Evolutionary conservation across 495 filamentous ascomycete species (phyloP), one percentile per base, ranked within the genome.

Genomic region (Penicillium steckii): DNA sequence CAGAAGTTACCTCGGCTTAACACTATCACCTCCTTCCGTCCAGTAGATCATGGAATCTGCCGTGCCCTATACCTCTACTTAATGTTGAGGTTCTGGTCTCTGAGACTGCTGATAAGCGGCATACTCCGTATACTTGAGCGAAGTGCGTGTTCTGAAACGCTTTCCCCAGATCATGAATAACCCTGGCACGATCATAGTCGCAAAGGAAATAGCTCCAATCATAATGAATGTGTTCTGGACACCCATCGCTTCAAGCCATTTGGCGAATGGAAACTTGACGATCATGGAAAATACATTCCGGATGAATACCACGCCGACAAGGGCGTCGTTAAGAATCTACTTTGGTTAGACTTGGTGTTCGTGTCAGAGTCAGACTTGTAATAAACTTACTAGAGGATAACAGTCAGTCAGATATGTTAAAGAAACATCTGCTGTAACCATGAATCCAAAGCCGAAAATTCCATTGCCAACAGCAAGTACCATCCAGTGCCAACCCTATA

Each of bases 401-500:
- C 55, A 53, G 51, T 70, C 65, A 9, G 56, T 60, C 2, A 68
- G 50, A 38, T 70, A 70, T 23, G 67, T 59, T 30, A 70, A 50
- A 26, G 57, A 48, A 38, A 66, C 54, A 35, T 56, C 57, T 10
- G 38, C 51, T 10, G 62, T 62, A 13, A 60, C 23, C 12, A 56
- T 52, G 22, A 62, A 57, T 10, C 62, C 66, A 46, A 71, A 68
- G 15, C 56, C 56, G 21, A 57, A 64, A 10, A 70, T 50, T 8
- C 30, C 66, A 33, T 46, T 55, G 1, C 68, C 68, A 2, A 70
- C 52, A 4, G 61, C 62, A 23, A 65, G 46, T n/a, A 65, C 49
- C 9, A 54, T 38, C 64, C 65, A 70, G 8, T 41, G 53, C 43
- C 53, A 15, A n/a, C 53, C 46, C 50, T 55, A 48, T 13, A 6